Conservation (phyloP, 768 basidiomycete genomes). For the Boletus tylopilopsis region DNA sequence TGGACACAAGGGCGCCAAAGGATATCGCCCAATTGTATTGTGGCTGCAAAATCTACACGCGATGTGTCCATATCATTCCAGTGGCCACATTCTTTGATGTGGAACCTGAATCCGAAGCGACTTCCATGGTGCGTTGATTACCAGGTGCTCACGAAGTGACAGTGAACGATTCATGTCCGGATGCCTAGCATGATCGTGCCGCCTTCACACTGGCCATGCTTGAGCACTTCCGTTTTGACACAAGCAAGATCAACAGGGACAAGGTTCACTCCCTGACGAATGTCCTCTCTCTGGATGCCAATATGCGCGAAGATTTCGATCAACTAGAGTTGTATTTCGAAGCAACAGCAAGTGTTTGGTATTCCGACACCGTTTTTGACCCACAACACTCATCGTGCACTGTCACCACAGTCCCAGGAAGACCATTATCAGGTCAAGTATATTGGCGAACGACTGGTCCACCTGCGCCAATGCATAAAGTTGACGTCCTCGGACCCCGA, state of each 20-base stretch:
- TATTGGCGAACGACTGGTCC: too few species aligned
- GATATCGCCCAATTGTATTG: background rate
- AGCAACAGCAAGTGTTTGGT: background rate
- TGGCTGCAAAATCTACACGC: background rate
- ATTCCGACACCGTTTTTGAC: background rate
- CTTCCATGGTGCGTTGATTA: background rate
- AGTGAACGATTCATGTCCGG: background rate
- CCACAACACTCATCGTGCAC: too few species aligned
- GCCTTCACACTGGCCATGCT: conserved; percentile 2
- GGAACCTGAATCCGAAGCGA: background rate
- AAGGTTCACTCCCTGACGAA: conserved; percentile 9
- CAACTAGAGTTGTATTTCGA: conserved; percentile 4
- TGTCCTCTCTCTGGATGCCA: background rate
- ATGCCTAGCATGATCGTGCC: conserved; percentile 1
- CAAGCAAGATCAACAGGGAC: background rate
- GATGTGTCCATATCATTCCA: conserved; percentile 6
- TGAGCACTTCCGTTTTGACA: conserved; percentile 1
- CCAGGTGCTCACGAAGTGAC: background rate
- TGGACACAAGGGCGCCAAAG: conserved; percentile 12
- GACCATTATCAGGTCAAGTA: too few species aligned
- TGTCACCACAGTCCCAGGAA: too few species aligned
- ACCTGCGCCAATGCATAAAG: too few species aligned
- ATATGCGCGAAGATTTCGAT: conserved; percentile 1
- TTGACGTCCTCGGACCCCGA: background rate
- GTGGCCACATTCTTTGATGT: conserved; percentile 4